Percentiles rank a stretch among this genome's conserved stretches.
Conservation (phyloP, 2,329 filamentous ascomycete genomes). For the Sodiomyces alkalinus region DNA sequence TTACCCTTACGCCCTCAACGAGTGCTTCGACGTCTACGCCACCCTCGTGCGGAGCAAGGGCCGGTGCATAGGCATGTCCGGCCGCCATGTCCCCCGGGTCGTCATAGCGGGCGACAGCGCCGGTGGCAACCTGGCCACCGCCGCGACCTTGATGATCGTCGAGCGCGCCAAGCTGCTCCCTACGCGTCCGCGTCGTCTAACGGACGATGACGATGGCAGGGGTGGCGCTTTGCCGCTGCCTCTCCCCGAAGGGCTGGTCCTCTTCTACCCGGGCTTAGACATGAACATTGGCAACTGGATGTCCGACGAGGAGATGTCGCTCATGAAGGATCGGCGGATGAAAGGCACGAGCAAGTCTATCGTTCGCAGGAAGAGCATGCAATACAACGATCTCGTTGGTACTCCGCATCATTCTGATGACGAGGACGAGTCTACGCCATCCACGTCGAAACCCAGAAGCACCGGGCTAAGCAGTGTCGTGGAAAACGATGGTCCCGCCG, state of each 20-base stretch:
- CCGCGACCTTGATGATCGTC: conserved; percentile 76
- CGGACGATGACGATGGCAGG: too few species aligned
- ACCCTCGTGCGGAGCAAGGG: conserved; percentile 20
- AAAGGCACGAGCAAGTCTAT: conserved; percentile 67
- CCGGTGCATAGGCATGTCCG: conserved; percentile 28
- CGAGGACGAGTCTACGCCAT: conserved; percentile 35
- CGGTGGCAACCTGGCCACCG: conserved; percentile 37
- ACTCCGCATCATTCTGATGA: conserved; percentile 73
- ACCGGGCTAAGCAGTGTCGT: too few species aligned
- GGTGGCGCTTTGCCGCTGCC: conserved; percentile 46
- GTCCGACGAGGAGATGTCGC: conserved; percentile 91
- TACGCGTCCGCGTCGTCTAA: conserved; percentile 25
- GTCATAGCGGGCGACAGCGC: conserved; percentile 33
- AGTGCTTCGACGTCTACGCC: conserved; percentile 31
- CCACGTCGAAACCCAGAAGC: conserved; percentile 14
- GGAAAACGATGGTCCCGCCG: conserved; percentile 21
- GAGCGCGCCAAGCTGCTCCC: too few species aligned
- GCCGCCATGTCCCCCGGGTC: conserved; percentile 20
- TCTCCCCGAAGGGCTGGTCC: conserved; percentile 61
- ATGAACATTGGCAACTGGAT: conserved; percentile 99
- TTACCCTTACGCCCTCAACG: conserved; percentile 32
- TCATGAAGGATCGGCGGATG: conserved; percentile 72
- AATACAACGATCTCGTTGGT: conserved; percentile 72
- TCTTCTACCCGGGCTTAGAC: conserved; percentile 82
- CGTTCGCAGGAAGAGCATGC: conserved; percentile 69